Evolutionary conservation across 2,329 filamentous ascomycete species (phyloP).

Genomic region (Rhinocladiella similis): DNA sequence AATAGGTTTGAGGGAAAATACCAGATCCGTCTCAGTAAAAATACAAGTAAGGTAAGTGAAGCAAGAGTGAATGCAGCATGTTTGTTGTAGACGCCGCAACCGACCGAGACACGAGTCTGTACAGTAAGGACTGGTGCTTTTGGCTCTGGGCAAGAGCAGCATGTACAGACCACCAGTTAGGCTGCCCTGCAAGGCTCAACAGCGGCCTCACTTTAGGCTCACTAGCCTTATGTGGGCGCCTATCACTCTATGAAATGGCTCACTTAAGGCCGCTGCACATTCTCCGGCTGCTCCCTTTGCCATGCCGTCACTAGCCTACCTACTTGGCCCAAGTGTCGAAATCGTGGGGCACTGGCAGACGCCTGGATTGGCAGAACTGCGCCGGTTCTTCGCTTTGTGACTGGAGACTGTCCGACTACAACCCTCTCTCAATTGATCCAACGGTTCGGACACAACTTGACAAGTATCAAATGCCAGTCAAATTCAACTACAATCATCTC

Average conservation of each 20-base stretch:
- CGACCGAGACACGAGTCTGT: too few relatives aligned
- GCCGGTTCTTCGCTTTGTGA: conserved; percentile 4
- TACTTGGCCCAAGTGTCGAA: neutral
- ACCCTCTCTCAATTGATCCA: conserved; percentile 3
- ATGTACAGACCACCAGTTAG: too few relatives aligned
- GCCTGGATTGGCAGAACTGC: neutral
- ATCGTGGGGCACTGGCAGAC: conserved; percentile 13
- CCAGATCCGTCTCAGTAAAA: too few relatives aligned
- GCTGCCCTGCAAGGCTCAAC: too few relatives aligned
- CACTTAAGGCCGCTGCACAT: neutral
- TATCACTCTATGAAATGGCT: too few relatives aligned
- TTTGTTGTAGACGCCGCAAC: neutral
- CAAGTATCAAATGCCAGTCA: neutral
- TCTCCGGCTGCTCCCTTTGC: conserved; percentile 12
- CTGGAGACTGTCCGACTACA: conserved; percentile 15
- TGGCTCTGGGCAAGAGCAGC: neutral
- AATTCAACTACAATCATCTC: neutral
- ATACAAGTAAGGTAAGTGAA: neutral
- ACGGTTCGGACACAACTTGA: neutral
- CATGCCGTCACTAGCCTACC: neutral
- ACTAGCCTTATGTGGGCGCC: too few relatives aligned
- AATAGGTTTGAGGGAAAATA: neutral
- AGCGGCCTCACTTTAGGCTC: too few relatives aligned
- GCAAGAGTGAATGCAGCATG: neutral
- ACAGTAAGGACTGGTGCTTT: neutral